These are phyloP conservation scores for Leptographium radiaticola DNA, from an alignment of 2,329 filamentous ascomycete genomes.

Conservation along the genomic window DNA sequence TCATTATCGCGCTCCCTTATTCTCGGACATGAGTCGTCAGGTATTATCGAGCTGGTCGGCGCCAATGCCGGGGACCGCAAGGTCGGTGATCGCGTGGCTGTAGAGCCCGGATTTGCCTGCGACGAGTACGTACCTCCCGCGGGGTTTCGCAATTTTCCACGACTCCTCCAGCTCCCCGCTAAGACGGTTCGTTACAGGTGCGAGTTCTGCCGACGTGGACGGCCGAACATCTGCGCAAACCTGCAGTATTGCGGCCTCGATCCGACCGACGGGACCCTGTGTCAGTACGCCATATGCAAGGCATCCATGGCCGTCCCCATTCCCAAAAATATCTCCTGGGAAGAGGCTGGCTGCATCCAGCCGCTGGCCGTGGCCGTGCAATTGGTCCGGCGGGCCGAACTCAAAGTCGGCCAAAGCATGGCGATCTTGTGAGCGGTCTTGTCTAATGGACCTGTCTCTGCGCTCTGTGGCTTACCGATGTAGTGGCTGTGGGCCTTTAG, in stretches of 20 bases:
- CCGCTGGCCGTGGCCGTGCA: constrained; percentile 51
- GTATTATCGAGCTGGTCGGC: constrained; percentile 42
- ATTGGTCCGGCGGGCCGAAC: constrained; percentile 35
- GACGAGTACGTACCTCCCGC: not conserved
- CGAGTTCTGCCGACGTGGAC: constrained; percentile 35
- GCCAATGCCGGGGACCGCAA: constrained; percentile 27
- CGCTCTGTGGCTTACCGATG: not conserved
- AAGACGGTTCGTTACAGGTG: not conserved
- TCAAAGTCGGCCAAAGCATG: constrained; percentile 13
- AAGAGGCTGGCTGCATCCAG: constrained; percentile 55
- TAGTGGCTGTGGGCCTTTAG: constrained; percentile 18
- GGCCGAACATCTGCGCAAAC: constrained; percentile 51
- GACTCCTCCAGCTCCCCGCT: not conserved
- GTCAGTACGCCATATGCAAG: constrained; percentile 41
- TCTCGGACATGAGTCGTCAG: constrained; percentile 51
- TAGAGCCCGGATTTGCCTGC: constrained; percentile 17
- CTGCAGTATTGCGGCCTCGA: constrained; percentile 58
- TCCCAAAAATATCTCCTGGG: constrained; percentile 42
- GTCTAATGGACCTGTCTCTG: not conserved
- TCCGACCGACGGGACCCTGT: constrained; percentile 53
- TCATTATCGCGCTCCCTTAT: constrained; percentile 12
- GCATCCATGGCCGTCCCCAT: constrained; percentile 52
- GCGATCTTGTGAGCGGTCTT: constrained; percentile 15
- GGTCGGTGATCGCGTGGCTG: constrained; percentile 47
- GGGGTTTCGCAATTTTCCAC: not conserved